Base-by-base conservation (phyloP, 306 rosid species). In the Vigna hirtella region DNA sequence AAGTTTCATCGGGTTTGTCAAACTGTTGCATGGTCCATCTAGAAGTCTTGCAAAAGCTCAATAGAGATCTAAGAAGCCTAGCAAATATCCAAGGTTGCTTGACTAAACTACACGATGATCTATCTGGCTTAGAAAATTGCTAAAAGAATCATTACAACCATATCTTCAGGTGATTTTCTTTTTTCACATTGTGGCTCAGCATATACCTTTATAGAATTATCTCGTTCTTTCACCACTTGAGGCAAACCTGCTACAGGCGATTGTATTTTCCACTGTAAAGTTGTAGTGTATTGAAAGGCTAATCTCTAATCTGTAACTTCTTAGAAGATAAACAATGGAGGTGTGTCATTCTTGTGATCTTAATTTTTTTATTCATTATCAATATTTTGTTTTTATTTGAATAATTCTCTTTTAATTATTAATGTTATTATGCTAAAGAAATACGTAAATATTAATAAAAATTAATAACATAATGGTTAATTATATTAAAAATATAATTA, bases 1-100 rank as follows among this genome's bases (percentile, higher is more conserved):
- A 70, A 91, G 97, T 82, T 89, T 89, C 85, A 91, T 89, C 64
- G 94, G 97, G 26, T 89, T 91, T 78, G 90, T 91, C 72, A 91
- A 89, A 79, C 74, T 91, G 78, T 81, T 89, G 81, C 91, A 87
- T n/a, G 97, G 97, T 20, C 85, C 85, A 36, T 91, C 97, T 61
- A 82, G 97, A 32, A 52, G 82, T n/a, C 77, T 84, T 34, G 82
- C 86, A 51, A 89, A 87, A 80, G 83, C 86, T 76, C 85, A 79
- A 76, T 89, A 79, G 88, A 53, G 79, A 69, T 42, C 42, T 81
- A 13, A 45, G 74, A 58, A 67, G 72, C 72, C 43, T 50, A 14
- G 42, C 13, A 28, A 75, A 42, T 45, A 49, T 72, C 66, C 72
- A 77, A 43, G 70, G 64, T 66, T 70, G 66, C 56, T 66, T 14